Conservation (phyloP, 1,139 yeast genomes). For the Arxiozyma heterogenica region DNA sequence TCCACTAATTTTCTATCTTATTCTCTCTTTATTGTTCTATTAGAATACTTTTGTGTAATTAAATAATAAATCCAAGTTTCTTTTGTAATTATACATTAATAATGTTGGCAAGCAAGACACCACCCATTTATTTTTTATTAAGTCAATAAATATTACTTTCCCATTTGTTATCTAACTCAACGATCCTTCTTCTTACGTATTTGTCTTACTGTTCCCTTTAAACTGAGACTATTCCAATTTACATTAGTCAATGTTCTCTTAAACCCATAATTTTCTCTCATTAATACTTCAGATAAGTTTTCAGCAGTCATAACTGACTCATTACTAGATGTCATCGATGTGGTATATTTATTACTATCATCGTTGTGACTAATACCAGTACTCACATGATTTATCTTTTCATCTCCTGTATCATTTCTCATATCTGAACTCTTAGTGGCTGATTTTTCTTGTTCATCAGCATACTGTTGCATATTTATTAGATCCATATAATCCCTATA, state of each 20-base stretch:
- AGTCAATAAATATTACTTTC: no score
- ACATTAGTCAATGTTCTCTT: slow-evolving; percentile 33
- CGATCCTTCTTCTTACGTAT: slow-evolving; percentile 24
- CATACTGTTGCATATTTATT: slow-evolving; percentile 6
- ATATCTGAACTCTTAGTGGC: not conserved
- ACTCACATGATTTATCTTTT: not conserved
- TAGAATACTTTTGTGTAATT: not conserved
- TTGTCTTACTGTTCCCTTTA: slow-evolving; percentile 32
- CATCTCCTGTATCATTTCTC: not conserved
- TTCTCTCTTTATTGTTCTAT: no score
- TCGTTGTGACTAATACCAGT: not conserved
- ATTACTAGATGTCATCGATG: not conserved
- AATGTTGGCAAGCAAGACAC: not conserved
- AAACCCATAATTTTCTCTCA: slow-evolving; percentile 28
- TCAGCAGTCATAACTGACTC: not conserved
- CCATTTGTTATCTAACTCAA: not conserved
- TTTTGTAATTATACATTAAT: no score
- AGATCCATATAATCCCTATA: slow-evolving; percentile 30
- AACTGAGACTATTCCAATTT: slow-evolving; percentile 33
- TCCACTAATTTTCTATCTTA: not conserved
- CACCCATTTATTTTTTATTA: not conserved
- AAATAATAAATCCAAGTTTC: not conserved
- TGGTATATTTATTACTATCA: not conserved
- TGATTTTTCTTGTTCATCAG: not conserved
- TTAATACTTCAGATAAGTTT: slow-evolving; percentile 4